A percentile compares a stretch with the other conserved stretches of the same genome.
Conservation (phyloP, 75 land plant species). For the Isoetes taiwanensis region DNA sequence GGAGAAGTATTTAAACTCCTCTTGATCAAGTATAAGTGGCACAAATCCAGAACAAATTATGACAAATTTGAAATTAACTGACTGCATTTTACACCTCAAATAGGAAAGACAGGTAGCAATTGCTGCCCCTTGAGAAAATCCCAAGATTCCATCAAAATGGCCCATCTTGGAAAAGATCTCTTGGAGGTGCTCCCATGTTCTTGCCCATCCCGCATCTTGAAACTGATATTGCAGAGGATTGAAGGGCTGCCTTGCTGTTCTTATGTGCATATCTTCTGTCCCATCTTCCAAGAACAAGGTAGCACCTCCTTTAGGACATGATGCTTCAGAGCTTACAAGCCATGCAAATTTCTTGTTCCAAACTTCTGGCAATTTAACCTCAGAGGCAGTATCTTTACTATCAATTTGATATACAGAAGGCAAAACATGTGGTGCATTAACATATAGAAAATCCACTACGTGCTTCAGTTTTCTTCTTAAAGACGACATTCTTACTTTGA, state of each 20-base stretch:
- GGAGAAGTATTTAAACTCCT: too few relatives aligned
- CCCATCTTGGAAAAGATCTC: conserved; percentile 36
- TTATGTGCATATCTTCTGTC: too few relatives aligned
- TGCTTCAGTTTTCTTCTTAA: conserved; percentile 70
- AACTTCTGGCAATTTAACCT: too few relatives aligned
- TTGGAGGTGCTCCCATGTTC: conserved; percentile 39
- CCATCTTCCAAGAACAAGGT: too few relatives aligned
- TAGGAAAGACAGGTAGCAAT: conserved; percentile 59
- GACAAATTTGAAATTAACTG: conserved; percentile 43
- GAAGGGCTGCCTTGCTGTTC: conserved; percentile 29
- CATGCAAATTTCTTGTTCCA: too few relatives aligned
- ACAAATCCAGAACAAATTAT: conserved; percentile 81
- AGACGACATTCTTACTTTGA: conserved; percentile 78
- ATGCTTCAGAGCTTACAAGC: too few relatives aligned
- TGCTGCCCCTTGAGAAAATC: conserved; percentile 94
- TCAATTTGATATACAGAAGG: conserved; percentile 42
- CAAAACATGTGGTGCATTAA: conserved; percentile 85
- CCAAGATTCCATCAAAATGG: conserved; percentile 83
- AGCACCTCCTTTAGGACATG: too few relatives aligned
- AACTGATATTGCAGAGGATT: conserved; percentile 61
- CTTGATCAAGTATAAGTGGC: conserved; percentile 13
- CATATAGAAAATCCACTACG: conserved; percentile 52
- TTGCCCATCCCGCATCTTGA: conserved; percentile 57
- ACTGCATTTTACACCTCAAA: conserved; percentile 3
- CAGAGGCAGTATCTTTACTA: not conserved